Evolutionary conservation across 2,329 filamentous ascomycete species (phyloP).

Genomic region (Diaporthe sp.): DNA sequence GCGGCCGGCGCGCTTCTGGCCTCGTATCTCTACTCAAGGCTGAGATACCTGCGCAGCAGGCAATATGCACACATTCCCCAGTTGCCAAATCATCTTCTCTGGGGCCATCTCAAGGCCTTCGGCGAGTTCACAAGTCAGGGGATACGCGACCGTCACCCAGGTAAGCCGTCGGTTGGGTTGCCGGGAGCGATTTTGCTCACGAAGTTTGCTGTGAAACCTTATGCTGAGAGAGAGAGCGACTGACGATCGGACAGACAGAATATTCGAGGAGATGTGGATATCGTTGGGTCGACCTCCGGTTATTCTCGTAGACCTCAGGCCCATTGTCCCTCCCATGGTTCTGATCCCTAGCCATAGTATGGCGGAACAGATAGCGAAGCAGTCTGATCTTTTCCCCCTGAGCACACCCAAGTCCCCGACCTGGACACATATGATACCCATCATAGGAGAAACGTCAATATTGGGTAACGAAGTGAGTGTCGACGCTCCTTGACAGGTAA

Average conservation of each 20-base stretch:
- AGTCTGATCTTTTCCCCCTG: background rate
- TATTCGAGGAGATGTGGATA: conserved; percentile 2
- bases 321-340: background rate
- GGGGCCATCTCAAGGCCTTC: conserved; percentile 17
- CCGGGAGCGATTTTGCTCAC: background rate
- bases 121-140: background rate
- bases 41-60: background rate
- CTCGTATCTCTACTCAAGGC: background rate
- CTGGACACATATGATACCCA: conserved; percentile 1
- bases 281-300: background rate
- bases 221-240: background rate
- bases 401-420: conserved; percentile 16
- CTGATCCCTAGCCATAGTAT: background rate
- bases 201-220: background rate
- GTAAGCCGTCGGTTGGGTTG: background rate
- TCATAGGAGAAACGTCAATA: background rate
- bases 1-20: background rate
- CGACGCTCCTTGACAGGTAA: background rate
- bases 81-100: conserved; percentile 6
- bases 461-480: background rate
- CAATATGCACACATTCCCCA: conserved; percentile 26
- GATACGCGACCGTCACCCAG: conserved; percentile 3
- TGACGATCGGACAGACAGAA: background rate
- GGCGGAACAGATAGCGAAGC: conserved; percentile 8
- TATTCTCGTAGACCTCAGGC: conserved; percentile 7